Conservation (phyloP, 106 monocot species). For the Platanthera zijinensis region DNA sequence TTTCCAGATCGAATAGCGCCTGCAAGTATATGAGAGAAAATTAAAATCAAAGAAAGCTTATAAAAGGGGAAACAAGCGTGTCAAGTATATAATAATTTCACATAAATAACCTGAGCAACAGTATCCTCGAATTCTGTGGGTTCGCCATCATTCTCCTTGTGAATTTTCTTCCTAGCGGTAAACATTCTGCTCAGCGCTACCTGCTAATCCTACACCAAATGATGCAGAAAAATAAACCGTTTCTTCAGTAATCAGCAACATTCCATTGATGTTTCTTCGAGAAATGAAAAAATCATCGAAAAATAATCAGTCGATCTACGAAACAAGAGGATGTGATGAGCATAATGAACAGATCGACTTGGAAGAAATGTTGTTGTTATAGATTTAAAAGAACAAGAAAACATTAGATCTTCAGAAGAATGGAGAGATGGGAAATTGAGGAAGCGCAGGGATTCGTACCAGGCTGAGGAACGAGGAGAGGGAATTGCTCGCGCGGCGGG, state of each 20-base stretch:
- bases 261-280: background rate
- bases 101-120: slow-evolving; percentile 15
- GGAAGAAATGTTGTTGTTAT: no score
- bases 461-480: background rate
- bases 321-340: no score
- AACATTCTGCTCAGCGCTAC: slow-evolving; percentile 10
- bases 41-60: background rate
- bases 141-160: slow-evolving; percentile 19
- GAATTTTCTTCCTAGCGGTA: slow-evolving; percentile 23
- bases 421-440: background rate
- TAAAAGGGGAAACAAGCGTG: background rate
- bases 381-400: background rate
- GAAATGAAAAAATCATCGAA: background rate
- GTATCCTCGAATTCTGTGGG: slow-evolving; percentile 20
- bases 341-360: no score
- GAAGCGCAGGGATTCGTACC: background rate
- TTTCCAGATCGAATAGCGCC: slow-evolving; percentile 89
- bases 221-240: background rate
- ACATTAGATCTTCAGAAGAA: background rate
- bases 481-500: background rate
- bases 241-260: background rate
- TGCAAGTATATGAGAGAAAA: slow-evolving; percentile 9
- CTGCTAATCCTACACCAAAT: background rate
- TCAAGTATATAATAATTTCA: background rate
- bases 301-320: background rate